Evolutionary conservation across 345 rosid species (phyloP).

Genomic region (Melaleuca alternifolia): DNA sequence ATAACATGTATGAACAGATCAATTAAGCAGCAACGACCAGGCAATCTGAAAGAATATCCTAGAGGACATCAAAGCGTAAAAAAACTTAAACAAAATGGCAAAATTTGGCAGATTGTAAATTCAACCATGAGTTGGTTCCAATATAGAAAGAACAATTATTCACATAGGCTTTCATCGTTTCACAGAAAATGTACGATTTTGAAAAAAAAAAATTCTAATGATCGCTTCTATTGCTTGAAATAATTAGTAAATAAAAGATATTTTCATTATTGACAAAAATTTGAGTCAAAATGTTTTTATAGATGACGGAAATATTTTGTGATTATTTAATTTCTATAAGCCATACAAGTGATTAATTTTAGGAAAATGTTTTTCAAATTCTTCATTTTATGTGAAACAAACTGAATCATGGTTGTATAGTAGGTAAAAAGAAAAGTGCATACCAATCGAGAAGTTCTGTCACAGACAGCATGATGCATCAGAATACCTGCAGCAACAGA

Average conservation of each 20-base stretch:
- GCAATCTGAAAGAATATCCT: background rate
- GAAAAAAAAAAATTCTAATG: too few relatives aligned
- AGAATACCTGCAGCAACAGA: slow-evolving; percentile 94
- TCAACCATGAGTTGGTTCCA: background rate
- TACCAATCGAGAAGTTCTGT: slow-evolving; percentile 77
- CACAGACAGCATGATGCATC: slow-evolving; percentile 90
- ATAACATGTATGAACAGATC: background rate
- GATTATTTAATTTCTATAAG: too few relatives aligned
- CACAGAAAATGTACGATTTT: too few relatives aligned
- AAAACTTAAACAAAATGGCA: background rate
- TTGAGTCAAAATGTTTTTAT: too few relatives aligned
- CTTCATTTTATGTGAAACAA: too few relatives aligned
- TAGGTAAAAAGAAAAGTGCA: background rate
- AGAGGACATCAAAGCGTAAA: background rate
- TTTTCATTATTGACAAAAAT: too few relatives aligned
- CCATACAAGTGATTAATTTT: too few relatives aligned
- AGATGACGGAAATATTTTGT: too few relatives aligned
- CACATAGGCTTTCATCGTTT: background rate
- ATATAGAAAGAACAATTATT: background rate
- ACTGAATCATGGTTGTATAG: background rate
- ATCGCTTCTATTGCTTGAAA: too few relatives aligned
- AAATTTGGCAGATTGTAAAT: background rate
- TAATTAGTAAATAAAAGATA: too few relatives aligned
- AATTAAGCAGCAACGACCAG: background rate
- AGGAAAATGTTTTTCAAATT: too few relatives aligned